Evolutionary conservation across 306 rosid genomes (phyloP), one percentile per base, ranked within the genome.

Genomic region (Acacia melanoxylon): DNA sequence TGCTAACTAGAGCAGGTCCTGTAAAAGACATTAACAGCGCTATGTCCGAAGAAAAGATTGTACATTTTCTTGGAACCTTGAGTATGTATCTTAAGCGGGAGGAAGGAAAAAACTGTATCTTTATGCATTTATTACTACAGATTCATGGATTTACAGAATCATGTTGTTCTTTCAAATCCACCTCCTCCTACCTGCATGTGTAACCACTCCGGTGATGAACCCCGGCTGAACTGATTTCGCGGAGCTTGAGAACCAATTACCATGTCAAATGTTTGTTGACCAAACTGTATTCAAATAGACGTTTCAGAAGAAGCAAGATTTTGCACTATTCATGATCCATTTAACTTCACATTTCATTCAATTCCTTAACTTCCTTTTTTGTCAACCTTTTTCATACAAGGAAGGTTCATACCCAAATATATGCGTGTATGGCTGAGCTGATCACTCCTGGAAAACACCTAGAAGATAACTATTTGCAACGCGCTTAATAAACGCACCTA

Each of bases 141-240:
- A 58, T 78, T 25, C 80, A 69, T 25, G 45, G 83, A 81, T 80
- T 91, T 83, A 83, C 75, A 89, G 77, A 83, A 88, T 89, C 13
- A 92, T 10, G 91, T 71, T 56, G 94, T 82, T 90, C 92, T 88
- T 85, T 90, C 97, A 67, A 91, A 94, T 44, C 3, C 3, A 82
- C 92, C 89, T 25, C 97, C 89, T 77, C 98, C 98, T 48, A 94
- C 83, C 90, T 94, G 98, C 98, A 94, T 94, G 72, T 94, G 98
- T 85, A 94, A 81, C 98, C 97, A 94, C 48, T 94, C 94, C 0
- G 98, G 95, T 7, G 98, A 91, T 44, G 94, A 85, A 33, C 95
- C 94, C 2, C 92, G 90, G 81, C 89, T 90, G 56, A 85, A 91
- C 61, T 92, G 91, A 87, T 92, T 95, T 89, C 97, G 85, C 35